These are phyloP conservation scores for Epichloe gansuensis DNA, from an alignment of 2,329 filamentous ascomycete species.

Conservation along the genomic window DNA sequence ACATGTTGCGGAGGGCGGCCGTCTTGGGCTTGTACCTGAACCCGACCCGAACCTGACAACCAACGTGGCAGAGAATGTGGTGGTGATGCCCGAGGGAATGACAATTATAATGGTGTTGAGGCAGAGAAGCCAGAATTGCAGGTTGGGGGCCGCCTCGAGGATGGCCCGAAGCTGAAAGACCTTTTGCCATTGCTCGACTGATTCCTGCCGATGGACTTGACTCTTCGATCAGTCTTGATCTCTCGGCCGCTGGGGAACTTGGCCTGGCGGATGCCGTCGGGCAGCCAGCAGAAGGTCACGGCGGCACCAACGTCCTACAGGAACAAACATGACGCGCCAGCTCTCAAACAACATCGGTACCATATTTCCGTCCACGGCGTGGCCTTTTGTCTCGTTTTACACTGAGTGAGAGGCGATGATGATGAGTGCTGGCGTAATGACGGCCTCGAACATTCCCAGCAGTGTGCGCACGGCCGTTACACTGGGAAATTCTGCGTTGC, in stretches of 20 bases:
- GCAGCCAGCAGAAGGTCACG: conserved; percentile 30
- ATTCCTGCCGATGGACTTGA: conserved; percentile 38
- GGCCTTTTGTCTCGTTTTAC: conserved; percentile 32
- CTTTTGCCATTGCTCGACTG: conserved; percentile 29
- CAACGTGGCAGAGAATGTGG: conserved; percentile 19
- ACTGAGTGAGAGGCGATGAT: conserved; percentile 27
- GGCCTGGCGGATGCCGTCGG: conserved; percentile 19
- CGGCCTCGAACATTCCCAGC: conserved; percentile 34
- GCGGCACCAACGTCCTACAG: conserved; percentile 34
- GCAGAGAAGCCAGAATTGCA: conserved; percentile 29
- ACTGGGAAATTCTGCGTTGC: conserved; percentile 27
- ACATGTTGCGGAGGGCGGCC: conserved; percentile 36
- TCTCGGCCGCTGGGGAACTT: conserved; percentile 12
- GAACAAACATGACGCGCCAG: conserved; percentile 42
- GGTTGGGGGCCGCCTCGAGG: conserved; percentile 27
- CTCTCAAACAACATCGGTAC: conserved; percentile 20
- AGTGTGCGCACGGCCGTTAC: conserved; percentile 31
- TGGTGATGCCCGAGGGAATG: conserved; percentile 21
- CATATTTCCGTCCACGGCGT: conserved; percentile 29
- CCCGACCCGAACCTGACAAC: conserved; percentile 25
- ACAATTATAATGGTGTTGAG: conserved; percentile 14
- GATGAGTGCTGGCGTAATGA: conserved; percentile 38
- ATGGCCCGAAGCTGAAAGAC: conserved; percentile 28
- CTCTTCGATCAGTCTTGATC: conserved; percentile 36
- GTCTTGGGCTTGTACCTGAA: conserved; percentile 20